A percentile compares a stretch with the other conserved stretches of the same genome.
Conservation (phyloP, 441 rosid genomes). For the Erodium chrysanthum region DNA sequence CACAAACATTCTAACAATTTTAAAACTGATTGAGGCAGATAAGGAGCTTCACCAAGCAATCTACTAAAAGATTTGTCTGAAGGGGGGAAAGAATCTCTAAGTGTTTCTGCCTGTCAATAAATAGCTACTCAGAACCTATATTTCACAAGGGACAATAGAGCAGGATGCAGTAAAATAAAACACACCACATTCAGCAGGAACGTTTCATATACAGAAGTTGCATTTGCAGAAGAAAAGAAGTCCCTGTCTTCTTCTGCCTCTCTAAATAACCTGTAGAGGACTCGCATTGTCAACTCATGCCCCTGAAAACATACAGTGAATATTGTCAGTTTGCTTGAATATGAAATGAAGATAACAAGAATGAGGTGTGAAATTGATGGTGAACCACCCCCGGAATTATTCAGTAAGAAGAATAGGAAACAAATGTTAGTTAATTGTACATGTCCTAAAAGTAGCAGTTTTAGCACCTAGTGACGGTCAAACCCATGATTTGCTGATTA, state of each 20-base stretch:
- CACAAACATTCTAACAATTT: conserved; percentile 76
- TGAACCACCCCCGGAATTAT: conserved; percentile 7
- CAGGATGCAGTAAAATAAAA: conserved; percentile 18
- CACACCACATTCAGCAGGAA: conserved; percentile 78
- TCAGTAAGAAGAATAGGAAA: conserved; percentile 9
- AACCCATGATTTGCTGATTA: background rate
- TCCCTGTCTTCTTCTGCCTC: conserved; percentile 95
- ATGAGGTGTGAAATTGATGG: background rate
- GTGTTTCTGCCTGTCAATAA: conserved; percentile 73
- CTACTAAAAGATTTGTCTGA: conserved; percentile 90
- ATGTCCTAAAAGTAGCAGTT: background rate
- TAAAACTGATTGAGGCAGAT: conserved; percentile 73
- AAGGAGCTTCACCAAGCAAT: conserved; percentile 92
- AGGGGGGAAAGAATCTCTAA: conserved; percentile 89
- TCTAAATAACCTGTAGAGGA: conserved; percentile 88
- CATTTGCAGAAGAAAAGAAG: conserved; percentile 84
- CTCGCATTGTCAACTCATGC: conserved; percentile 94
- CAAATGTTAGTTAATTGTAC: background rate
- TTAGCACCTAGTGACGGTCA: background rate
- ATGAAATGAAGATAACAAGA: conserved; percentile 6
- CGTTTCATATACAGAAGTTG: conserved; percentile 78
- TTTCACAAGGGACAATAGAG: conserved; percentile 13
- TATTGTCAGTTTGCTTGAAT: conserved; percentile 28
- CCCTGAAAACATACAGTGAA: conserved; percentile 66
- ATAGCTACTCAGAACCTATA: conserved; percentile 20